Evolutionary conservation across 2,329 filamentous ascomycete species (phyloP), one percentile per base, ranked within the genome.

Genomic region (Fusarium pseudoanthophilum): DNA sequence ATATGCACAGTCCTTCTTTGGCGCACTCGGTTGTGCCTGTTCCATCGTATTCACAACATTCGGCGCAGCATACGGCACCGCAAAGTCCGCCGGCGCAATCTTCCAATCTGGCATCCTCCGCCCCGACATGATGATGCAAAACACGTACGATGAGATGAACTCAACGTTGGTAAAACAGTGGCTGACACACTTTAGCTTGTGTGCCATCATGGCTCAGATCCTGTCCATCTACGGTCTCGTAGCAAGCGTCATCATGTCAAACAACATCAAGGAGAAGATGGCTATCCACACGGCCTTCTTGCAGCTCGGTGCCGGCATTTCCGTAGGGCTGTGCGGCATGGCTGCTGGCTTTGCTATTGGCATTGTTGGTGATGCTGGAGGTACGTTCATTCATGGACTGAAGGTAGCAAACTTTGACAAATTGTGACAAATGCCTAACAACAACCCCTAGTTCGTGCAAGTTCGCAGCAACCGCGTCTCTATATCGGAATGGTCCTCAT

Each of bases 1-100:
- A 8, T 4, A 7, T 43, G 16, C 4, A 11, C 32, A 84, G 82
- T 82, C 82, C 76, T 83, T 84, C 76, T 84, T 85, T 71, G 82
- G 83, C 42, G 82, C 82, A 49, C 78, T 85, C 69, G 83, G 83
- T 59, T 84, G 82, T 73, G 76, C 79, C 36, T 80, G 80, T 45
- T 82, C 86, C 78, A 87, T 88, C 67, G 82, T 87, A 78, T 85
- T 88, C 81, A 86, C 85, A 75, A 87, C 85, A 78, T 79, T 88
- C 53, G 86, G 84, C 57, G 84, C 84, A 58, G 80, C 83, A 56
- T 85, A 85, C 72, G 84, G 84, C 57, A 85, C 83, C 40, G 83
- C 83, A 61, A 84, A 84, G 71, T 84, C 83, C 52, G 74, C 81
- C 52, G 79, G 80, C 40, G 84, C 83, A 61, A 85, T 86, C 74